Evolutionary conservation across 2,329 filamentous ascomycete genomes (phyloP).

Genomic region (Colletotrichum filicis): DNA sequence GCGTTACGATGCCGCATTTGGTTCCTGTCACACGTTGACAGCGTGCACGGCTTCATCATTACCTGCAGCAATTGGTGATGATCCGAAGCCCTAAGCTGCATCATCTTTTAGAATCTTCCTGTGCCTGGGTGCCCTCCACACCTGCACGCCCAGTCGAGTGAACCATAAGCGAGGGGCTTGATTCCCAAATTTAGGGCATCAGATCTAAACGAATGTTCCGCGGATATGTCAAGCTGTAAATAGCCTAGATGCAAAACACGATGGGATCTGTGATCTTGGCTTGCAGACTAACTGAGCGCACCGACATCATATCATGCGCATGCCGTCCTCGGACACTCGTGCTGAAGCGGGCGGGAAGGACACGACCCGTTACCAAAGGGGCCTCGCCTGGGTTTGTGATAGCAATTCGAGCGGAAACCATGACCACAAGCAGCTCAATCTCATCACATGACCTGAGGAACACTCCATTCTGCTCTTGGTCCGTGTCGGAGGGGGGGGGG

Average conservation of each 20-base stretch:
- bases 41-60: neutral
- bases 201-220: no score
- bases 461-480: neutral
- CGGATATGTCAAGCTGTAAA: neutral
- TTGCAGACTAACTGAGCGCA: neutral
- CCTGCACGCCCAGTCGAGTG: neutral
- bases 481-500: slow-evolving; percentile 15
- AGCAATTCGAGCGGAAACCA: neutral
- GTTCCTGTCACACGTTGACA: slow-evolving; percentile 1
- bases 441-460: neutral
- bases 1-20: neutral
- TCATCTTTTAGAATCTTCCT: neutral
- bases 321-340: neutral
- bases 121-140: neutral
- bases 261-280: neutral
- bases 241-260: neutral
- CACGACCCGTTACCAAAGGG: neutral
- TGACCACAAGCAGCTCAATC: neutral
- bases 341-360: neutral
- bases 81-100: neutral
- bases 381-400: neutral
- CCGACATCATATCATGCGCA: neutral
- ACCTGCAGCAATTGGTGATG: neutral
- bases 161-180: neutral
- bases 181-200: neutral